A percentile compares a stretch with the other conserved stretches of the same genome.
These are phyloP conservation scores for Boletellus sp. DNA, from an alignment of 1,284 basidiomycete genomes.

Conservation along the genomic window DNA sequence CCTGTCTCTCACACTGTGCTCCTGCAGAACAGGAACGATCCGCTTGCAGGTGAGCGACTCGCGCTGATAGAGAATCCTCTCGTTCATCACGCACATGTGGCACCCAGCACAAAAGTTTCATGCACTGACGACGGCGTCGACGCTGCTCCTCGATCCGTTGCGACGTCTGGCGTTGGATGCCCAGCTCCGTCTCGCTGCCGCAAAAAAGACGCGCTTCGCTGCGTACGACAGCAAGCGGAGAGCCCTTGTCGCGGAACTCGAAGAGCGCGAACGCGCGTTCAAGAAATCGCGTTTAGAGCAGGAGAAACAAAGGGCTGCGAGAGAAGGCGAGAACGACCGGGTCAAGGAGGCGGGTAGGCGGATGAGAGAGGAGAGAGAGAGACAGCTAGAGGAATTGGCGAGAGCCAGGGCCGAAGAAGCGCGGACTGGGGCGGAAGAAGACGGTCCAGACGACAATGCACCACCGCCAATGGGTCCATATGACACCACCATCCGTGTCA, in stretches of 20 bases:
- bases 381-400: constrained; percentile 46
- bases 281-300: constrained; percentile 69
- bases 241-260: constrained; percentile 78
- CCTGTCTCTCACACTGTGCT: constrained; percentile 8
- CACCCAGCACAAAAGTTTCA: constrained; percentile 76
- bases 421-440: constrained; percentile 30
- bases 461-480: constrained; percentile 55
- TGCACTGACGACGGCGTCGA: constrained; percentile 81
- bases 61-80: background rate
- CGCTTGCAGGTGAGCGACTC: constrained; percentile 58
- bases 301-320: constrained; percentile 51
- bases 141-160: constrained; percentile 79
- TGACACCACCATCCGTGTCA: constrained; percentile 72
- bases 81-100: background rate
- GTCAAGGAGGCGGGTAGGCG: constrained; percentile 77
- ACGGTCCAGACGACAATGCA: constrained; percentile 44
- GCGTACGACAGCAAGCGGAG: constrained; percentile 79
- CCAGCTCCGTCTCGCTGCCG: constrained; percentile 69
- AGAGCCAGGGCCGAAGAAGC: constrained; percentile 37
- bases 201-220: constrained; percentile 69
- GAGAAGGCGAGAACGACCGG: constrained; percentile 63
- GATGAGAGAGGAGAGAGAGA: constrained; percentile 66
- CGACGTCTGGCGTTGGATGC: constrained; percentile 83
- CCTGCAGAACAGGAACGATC: constrained; percentile 71
- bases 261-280: constrained; percentile 72